phyloP scores from a whole-genome alignment of 2,329 filamentous ascomycete species.

The Ceratocystis ficicola region DNA sequence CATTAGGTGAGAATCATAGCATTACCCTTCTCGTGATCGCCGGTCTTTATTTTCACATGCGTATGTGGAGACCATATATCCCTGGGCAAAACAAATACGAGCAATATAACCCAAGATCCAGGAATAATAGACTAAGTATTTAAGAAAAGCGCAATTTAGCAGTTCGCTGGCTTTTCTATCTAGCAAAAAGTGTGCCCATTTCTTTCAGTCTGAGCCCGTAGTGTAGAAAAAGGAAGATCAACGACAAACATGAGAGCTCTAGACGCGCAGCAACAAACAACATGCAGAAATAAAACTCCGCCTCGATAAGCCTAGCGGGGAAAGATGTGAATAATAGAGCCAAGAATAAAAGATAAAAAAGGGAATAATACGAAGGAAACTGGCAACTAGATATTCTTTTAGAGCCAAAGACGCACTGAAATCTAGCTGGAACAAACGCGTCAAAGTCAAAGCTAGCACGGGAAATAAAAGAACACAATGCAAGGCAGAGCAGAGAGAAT shows the following conservation, averaged over 20 bases:
- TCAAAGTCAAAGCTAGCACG: background rate
- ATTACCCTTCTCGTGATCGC: too few relatives aligned
- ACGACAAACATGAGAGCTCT: background rate
- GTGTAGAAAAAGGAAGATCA: background rate
- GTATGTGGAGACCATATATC: too few relatives aligned
- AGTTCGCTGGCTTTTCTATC: background rate
- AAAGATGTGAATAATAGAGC: background rate
- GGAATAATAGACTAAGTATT: background rate
- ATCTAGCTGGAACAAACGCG: background rate
- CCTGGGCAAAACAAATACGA: too few relatives aligned
- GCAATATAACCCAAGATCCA: background rate
- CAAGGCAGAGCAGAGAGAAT: background rate
- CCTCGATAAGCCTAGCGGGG: background rate
- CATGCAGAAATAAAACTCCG: background rate
- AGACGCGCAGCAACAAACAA: background rate
- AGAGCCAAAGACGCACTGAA: background rate
- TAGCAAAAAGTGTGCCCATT: background rate
- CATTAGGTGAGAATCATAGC: background rate
- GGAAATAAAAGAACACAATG: background rate
- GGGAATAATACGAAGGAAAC: background rate
- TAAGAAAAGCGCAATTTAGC: too few relatives aligned
- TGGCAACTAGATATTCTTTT: background rate
- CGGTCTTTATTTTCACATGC: too few relatives aligned
- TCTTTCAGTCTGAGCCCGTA: background rate
- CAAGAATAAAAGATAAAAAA: background rate